Percentiles rank a stretch among this genome's conserved stretches.
phyloP scores from a whole-genome alignment of 164 flowering plant species.

The Magnolia kwangsiensis region DNA sequence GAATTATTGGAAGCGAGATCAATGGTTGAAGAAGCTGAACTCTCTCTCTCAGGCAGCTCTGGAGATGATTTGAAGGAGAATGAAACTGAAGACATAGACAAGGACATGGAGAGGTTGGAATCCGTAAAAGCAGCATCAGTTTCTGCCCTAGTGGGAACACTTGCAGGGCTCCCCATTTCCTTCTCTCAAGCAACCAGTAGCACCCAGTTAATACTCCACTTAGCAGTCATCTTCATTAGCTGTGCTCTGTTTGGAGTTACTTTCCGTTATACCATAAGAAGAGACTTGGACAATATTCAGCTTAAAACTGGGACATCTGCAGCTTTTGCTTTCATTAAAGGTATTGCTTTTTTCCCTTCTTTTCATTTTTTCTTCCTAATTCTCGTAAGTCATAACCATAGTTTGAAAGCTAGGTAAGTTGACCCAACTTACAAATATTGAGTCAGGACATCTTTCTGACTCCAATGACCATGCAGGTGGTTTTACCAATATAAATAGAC shows the following conservation, averaged over 20 bases:
- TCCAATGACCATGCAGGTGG: neutral
- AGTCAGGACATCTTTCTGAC: neutral
- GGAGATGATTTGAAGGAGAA: slow-evolving; percentile 11
- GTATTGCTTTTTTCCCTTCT: slow-evolving; percentile 26
- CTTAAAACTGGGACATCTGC: slow-evolving; percentile 78
- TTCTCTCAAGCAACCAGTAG: slow-evolving; percentile 43
- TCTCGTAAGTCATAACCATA: too few relatives aligned
- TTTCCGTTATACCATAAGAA: slow-evolving; percentile 68
- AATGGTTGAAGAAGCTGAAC: slow-evolving; percentile 79
- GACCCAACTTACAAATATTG: neutral
- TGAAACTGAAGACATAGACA: slow-evolving; percentile 30
- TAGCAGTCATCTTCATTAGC: slow-evolving; percentile 58
- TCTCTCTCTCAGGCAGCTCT: slow-evolving; percentile 31
- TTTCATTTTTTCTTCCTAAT: neutral
- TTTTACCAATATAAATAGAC: neutral
- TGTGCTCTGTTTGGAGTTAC: slow-evolving; percentile 91
- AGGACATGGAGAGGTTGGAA: slow-evolving; percentile 66
- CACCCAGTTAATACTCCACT: slow-evolving; percentile 55
- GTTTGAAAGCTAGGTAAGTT: neutral
- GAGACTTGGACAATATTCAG: slow-evolving; percentile 83
- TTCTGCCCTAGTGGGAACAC: slow-evolving; percentile 67
- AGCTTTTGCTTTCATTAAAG: slow-evolving; percentile 83
- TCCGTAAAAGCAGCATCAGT: slow-evolving; percentile 74
- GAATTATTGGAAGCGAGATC: slow-evolving; percentile 69
- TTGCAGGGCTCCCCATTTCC: slow-evolving; percentile 75